phyloP scores from a whole-genome alignment of 2,329 filamentous ascomycete genomes.

The Paecilomyces sp. region DNA sequence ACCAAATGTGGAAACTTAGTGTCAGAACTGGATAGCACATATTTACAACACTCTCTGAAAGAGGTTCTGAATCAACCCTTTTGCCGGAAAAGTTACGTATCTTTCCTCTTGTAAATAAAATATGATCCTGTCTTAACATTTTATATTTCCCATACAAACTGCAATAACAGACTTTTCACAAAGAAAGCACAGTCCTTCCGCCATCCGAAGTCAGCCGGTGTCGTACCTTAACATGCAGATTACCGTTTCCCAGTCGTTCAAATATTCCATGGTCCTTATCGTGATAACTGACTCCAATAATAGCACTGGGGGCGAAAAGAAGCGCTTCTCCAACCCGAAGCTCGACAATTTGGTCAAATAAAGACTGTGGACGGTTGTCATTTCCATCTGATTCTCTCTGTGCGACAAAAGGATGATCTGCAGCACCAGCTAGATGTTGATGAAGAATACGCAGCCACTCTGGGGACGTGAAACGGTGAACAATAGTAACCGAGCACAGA shows the following conservation, averaged over 20 bases:
- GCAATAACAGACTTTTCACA: too few relatives aligned
- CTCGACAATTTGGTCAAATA: background rate
- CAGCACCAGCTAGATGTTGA: background rate
- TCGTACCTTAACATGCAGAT: background rate
- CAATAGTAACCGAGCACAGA: conserved; percentile 60
- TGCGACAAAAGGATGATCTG: background rate
- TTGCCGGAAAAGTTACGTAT: too few relatives aligned
- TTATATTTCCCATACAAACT: too few relatives aligned
- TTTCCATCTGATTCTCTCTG: background rate
- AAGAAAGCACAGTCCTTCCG: background rate
- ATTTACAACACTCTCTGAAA: too few relatives aligned
- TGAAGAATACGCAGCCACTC: conserved; percentile 43
- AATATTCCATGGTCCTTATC: background rate
- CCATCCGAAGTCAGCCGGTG: background rate
- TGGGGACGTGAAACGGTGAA: conserved; percentile 62
- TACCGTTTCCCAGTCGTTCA: background rate
- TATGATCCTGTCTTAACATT: too few relatives aligned
- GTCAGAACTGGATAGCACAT: too few relatives aligned
- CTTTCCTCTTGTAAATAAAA: too few relatives aligned
- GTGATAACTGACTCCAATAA: background rate
- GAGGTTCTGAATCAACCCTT: too few relatives aligned
- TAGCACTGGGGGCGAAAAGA: background rate
- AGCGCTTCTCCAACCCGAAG: background rate
- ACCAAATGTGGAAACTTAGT: too few relatives aligned
- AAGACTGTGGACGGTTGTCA: background rate